phyloP scores from a whole-genome alignment of 2,329 filamentous ascomycete genomes.

The Penicillium sp. region DNA sequence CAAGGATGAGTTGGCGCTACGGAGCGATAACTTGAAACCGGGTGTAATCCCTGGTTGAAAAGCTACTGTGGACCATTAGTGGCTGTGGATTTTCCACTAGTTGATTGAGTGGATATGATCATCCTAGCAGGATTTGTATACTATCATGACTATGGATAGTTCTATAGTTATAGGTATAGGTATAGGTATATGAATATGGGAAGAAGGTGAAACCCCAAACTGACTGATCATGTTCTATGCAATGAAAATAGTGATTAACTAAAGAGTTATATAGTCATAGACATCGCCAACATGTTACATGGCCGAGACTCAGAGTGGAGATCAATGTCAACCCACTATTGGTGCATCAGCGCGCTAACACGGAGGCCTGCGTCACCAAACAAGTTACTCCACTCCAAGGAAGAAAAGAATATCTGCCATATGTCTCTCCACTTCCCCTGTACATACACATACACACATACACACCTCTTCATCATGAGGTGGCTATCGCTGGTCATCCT shows the following conservation, averaged over 20 bases:
- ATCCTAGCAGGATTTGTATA: too few species aligned
- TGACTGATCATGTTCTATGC: too few species aligned
- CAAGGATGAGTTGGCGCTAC: not conserved
- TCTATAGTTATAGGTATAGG: too few species aligned
- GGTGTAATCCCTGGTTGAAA: not conserved
- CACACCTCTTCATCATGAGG: slow-evolving; percentile 12
- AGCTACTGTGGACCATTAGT: slow-evolving; percentile 21
- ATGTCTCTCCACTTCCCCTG: not conserved
- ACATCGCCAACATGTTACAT: too few species aligned
- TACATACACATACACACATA: not conserved
- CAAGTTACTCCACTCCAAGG: not conserved
- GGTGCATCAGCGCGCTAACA: slow-evolving; percentile 6
- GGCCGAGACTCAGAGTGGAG: not conserved
- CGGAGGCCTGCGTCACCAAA: not conserved
- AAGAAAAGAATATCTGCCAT: not conserved
- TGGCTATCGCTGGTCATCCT: slow-evolving; percentile 14
- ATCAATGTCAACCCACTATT: slow-evolving; percentile 1
- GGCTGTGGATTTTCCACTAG: slow-evolving; percentile 14
- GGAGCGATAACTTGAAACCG: not conserved
- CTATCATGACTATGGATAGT: too few species aligned
- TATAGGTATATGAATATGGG: too few species aligned
- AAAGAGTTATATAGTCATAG: too few species aligned
- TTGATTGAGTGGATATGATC: not conserved
- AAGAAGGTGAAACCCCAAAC: not conserved
- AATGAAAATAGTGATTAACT: too few species aligned